Conservation (phyloP, 163 green algal species). For the Prototheca wickerhamii region DNA sequence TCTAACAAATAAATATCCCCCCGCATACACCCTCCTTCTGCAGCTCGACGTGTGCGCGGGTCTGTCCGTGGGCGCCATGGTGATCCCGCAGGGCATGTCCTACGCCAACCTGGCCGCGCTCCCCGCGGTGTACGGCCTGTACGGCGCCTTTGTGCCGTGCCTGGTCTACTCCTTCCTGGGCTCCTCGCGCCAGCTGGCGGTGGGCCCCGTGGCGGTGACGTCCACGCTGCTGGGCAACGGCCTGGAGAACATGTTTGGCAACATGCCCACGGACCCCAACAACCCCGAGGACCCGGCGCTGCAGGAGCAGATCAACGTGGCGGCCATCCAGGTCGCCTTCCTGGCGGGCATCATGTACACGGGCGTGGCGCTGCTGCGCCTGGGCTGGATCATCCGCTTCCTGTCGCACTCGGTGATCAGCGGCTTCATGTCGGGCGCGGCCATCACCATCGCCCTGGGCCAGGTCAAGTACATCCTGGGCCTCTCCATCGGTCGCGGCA, state of each 20-base stretch:
- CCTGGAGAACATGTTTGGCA: conserved; percentile 24
- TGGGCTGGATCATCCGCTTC: conserved; percentile 82
- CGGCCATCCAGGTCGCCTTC: conserved; percentile 50
- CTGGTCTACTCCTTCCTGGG: conserved; percentile 66
- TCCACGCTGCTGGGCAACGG: conserved; percentile 51
- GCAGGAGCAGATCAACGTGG: conserved; percentile 26
- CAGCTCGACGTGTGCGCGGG: conserved; percentile 43
- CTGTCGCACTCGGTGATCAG: conserved; percentile 64
- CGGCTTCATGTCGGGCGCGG: conserved; percentile 73
- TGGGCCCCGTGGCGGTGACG: conserved; percentile 72
- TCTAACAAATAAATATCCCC: neutral
- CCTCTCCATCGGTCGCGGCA: conserved; percentile 30
- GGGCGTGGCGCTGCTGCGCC: conserved; percentile 52
- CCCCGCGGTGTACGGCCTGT: conserved; percentile 36
- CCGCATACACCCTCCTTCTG: neutral
- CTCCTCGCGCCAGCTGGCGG: conserved; percentile 56
- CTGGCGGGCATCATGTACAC: conserved; percentile 56
- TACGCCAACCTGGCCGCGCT: conserved; percentile 55
- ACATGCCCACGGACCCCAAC: conserved; percentile 25
- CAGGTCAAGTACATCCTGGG: conserved; percentile 51
- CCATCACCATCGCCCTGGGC: conserved; percentile 51
- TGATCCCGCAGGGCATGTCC: conserved; percentile 53
- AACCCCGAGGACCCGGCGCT: conserved; percentile 23
- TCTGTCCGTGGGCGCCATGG: conserved; percentile 45
- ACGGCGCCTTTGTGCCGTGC: conserved; percentile 63